Evolutionary conservation across 306 rosid species (phyloP).

Genomic region (Astragalus glycyphyllos): DNA sequence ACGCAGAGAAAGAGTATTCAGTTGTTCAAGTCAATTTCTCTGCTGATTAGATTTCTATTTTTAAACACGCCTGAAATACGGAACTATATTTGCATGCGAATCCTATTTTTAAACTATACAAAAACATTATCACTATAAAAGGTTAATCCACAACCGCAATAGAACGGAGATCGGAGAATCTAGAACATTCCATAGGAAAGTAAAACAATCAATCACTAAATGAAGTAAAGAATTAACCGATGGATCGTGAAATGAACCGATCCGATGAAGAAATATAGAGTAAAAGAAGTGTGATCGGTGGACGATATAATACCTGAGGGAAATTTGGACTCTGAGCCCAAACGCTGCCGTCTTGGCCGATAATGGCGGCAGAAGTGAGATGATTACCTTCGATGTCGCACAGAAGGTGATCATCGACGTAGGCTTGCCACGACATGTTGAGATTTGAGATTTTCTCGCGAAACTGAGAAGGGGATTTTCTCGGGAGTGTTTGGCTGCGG

Average conservation of each 20-base stretch:
- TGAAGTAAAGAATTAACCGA: not conserved
- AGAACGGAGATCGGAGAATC: constrained; percentile 28
- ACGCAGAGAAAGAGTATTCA: not conserved
- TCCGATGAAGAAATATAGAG: not conserved
- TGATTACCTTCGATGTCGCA: constrained; percentile 80
- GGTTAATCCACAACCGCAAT: not conserved
- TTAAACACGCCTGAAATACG: constrained; percentile 1
- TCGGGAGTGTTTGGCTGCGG: constrained; percentile 25
- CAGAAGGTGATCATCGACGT: constrained; percentile 84
- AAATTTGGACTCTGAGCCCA: constrained; percentile 87
- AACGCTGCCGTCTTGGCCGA: constrained; percentile 84
- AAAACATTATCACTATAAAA: not conserved
- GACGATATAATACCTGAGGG: constrained; percentile 88
- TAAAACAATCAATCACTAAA: not conserved
- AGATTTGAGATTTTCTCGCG: constrained; percentile 13
- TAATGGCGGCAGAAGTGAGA: constrained; percentile 73
- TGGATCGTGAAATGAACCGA: not conserved
- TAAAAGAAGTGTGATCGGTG: not conserved
- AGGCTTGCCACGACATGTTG: constrained; percentile 91
- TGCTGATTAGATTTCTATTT: not conserved
- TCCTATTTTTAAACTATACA: not conserved
- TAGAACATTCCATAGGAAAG: not conserved
- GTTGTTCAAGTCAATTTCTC: not conserved
- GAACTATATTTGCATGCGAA: constrained; percentile 17
- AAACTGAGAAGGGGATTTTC: not conserved